phyloP scores from a whole-genome alignment of 2,329 filamentous ascomycete species.

The Colletotrichum sp. region DNA sequence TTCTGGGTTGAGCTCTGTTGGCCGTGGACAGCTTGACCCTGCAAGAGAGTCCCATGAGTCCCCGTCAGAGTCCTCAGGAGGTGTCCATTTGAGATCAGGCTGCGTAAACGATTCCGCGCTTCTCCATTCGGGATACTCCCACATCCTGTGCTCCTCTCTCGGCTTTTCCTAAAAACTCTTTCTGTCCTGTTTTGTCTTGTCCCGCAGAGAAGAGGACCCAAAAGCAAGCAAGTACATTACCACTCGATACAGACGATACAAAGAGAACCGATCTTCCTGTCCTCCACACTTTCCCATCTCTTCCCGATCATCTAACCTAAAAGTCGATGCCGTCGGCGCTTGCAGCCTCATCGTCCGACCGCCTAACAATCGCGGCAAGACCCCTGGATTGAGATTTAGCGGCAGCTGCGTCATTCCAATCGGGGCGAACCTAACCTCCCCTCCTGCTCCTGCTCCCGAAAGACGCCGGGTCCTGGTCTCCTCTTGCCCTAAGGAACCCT shows the following conservation, averaged over 20 bases:
- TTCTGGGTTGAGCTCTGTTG: constrained; percentile 4
- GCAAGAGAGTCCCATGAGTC: background rate
- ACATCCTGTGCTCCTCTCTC: background rate
- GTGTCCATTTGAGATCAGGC: background rate
- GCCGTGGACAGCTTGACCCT: background rate
- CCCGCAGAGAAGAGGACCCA: background rate
- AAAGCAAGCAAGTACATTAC: background rate
- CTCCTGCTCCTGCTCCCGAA: background rate
- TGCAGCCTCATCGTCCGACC: constrained; percentile 11
- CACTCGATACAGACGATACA: background rate
- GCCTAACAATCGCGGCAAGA: background rate
- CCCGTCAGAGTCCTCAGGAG: background rate
- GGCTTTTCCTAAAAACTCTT: background rate
- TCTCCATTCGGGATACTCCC: background rate
- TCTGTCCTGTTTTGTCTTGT: background rate
- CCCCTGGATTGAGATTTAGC: constrained; percentile 3
- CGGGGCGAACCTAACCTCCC: constrained; percentile 1
- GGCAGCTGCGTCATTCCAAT: constrained; percentile 6
- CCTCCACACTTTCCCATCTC: background rate
- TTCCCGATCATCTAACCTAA: constrained; percentile 8
- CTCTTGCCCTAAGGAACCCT: constrained; percentile 6
- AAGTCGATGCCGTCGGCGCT: constrained; percentile 6
- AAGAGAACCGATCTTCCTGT: background rate
- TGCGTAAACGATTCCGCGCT: background rate
- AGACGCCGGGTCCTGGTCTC: background rate